Evolutionary conservation across 106 monocot genomes (phyloP).

Genomic region (Phalaenopsis aphrodite): DNA sequence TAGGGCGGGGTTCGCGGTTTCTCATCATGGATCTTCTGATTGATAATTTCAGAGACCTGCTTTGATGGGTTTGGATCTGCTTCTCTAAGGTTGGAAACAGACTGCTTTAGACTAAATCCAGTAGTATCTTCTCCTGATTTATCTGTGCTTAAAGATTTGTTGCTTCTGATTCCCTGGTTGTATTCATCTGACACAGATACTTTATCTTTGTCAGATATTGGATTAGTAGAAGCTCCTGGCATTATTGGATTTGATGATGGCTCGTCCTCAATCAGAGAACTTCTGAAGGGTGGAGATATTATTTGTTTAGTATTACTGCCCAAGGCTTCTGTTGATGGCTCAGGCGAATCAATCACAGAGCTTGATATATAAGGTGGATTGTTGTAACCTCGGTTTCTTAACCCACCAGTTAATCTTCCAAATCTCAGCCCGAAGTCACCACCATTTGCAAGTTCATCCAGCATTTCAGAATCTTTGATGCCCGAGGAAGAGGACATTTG

Average conservation of each 20-base stretch:
- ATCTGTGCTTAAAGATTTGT: neutral
- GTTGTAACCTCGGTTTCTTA: conserved; percentile 35
- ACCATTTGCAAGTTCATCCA: conserved; percentile 15
- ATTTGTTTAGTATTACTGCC: conserved; percentile 13
- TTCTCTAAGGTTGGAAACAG: neutral
- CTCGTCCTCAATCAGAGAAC: neutral
- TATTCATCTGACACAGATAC: neutral
- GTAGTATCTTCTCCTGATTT: conserved; percentile 4
- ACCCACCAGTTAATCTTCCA: conserved; percentile 54
- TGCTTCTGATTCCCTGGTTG: neutral
- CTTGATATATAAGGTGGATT: conserved; percentile 26
- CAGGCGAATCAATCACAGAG: conserved; percentile 15
- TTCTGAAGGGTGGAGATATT: neutral
- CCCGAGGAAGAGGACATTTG: neutral
- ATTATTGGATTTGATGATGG: conserved; percentile 10
- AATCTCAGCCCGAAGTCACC: conserved; percentile 21
- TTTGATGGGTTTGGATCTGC: neutral
- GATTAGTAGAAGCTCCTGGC: neutral
- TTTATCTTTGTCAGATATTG: conserved; percentile 2
- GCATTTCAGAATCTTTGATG: conserved; percentile 6
- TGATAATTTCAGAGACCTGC: neutral
- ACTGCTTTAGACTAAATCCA: neutral
- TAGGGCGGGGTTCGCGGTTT: conserved; percentile 4
- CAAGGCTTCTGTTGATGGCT: conserved; percentile 2
- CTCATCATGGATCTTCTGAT: conserved; percentile 5